phyloP scores from a whole-genome alignment of 352 stramenopile species.

The Phytophthora chlamydospora region DNA sequence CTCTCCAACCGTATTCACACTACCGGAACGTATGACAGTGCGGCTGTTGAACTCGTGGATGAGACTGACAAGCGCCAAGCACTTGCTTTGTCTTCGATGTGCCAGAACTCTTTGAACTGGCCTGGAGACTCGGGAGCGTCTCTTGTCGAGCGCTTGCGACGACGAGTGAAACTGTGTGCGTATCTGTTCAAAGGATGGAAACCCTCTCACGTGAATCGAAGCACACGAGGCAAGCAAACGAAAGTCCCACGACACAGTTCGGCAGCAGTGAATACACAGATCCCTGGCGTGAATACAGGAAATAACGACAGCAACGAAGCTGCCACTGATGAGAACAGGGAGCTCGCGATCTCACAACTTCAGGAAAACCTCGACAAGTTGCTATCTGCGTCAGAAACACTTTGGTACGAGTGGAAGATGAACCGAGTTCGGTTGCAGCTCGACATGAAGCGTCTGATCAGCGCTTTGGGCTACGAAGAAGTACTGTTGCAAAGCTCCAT shows the following conservation, averaged over 20 bases:
- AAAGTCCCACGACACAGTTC: conserved; percentile 10
- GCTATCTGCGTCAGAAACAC: conserved; percentile 27
- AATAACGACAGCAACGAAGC: neutral
- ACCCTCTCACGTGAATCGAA: conserved; percentile 1
- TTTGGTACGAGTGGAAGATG: conserved; percentile 61
- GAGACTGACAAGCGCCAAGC: neutral
- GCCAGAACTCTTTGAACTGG: conserved; percentile 15
- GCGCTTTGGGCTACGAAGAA: conserved; percentile 20
- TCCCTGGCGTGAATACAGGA: neutral
- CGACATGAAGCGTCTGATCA: conserved; percentile 28
- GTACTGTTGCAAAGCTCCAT: neutral
- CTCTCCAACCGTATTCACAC: neutral
- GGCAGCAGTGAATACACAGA: neutral
- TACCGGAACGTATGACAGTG: neutral
- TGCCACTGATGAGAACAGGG: conserved; percentile 9
- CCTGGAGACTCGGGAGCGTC: conserved; percentile 5
- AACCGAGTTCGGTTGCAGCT: conserved; percentile 25
- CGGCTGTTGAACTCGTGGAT: neutral
- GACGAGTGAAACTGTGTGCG: conserved; percentile 26
- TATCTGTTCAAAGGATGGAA: conserved; percentile 39
- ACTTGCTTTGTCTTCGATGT: neutral
- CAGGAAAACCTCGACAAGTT: conserved; percentile 20
- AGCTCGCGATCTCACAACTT: conserved; percentile 9
- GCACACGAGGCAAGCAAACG: conserved; percentile 1
- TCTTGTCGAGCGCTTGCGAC: conserved; percentile 35